Evolutionary conservation across 306 rosid species (phyloP).

Genomic region (Datisca glomerata): DNA sequence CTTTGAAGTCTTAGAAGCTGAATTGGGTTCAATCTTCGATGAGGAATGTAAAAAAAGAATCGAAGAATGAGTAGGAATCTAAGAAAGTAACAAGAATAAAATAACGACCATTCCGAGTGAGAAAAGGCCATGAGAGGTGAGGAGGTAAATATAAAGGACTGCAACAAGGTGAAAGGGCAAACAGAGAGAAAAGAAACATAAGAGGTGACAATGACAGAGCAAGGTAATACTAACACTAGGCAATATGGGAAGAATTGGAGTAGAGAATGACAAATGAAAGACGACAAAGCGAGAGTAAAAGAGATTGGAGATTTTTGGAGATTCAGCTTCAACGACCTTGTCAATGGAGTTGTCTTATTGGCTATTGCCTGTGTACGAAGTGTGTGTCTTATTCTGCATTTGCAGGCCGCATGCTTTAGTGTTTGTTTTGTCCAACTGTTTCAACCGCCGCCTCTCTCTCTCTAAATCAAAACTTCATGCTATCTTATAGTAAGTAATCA

Average conservation of each 20-base stretch:
- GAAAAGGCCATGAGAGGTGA: constrained; percentile 22
- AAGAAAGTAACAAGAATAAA: constrained; percentile 13
- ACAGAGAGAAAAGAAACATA: constrained; percentile 4
- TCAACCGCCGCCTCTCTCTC: constrained; percentile 16
- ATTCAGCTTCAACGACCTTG: constrained; percentile 2
- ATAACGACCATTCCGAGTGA: constrained; percentile 22
- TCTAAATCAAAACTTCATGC: neutral
- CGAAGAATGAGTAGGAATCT: constrained; percentile 16
- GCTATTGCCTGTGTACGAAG: neutral
- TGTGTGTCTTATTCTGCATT: neutral
- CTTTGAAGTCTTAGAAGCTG: neutral
- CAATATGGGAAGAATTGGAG: constrained; percentile 20
- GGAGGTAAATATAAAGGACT: constrained; percentile 12
- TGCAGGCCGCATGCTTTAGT: constrained; percentile 1
- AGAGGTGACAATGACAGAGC: constrained; percentile 6
- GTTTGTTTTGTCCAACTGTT: constrained; percentile 10
- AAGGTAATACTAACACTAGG: constrained; percentile 26
- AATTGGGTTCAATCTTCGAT: constrained; percentile 4
- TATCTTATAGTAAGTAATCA: no score
- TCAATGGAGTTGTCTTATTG: constrained; percentile 17
- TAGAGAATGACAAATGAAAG: constrained; percentile 23
- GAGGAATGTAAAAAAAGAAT: neutral
- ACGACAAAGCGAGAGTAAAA: constrained; percentile 21
- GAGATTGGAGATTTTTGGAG: constrained; percentile 1
- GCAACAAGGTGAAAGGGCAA: constrained; percentile 14